Conservation (phyloP, 139 green algal species). For the Chlorella sp. region DNA sequence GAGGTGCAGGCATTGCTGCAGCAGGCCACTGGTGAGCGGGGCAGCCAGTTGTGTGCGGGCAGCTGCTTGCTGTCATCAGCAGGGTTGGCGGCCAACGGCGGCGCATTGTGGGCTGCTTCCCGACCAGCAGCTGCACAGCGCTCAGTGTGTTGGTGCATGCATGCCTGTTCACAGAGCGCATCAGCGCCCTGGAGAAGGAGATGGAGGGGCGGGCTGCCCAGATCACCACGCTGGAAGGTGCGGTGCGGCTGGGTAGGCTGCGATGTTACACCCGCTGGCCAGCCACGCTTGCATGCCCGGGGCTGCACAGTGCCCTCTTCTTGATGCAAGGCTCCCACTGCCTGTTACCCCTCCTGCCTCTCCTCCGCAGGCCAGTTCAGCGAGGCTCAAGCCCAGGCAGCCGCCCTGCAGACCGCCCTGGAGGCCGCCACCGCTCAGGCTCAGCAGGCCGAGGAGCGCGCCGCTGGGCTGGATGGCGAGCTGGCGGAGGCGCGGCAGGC, state of each 20-base stretch:
- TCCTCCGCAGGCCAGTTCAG: constrained; percentile 28
- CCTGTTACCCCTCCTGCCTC: background rate
- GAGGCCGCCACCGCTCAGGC: background rate
- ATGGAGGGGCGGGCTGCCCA: constrained; percentile 37
- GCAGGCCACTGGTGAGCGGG: constrained; percentile 11
- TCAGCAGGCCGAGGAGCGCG: constrained; percentile 3
- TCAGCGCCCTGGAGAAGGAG: constrained; percentile 37
- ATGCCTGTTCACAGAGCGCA: background rate
- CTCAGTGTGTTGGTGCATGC: no score
- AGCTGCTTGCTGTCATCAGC: no score
- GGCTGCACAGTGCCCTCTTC: no score
- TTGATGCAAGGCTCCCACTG: no score
- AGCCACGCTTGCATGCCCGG: no score
- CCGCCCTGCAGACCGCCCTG: constrained; percentile 16
- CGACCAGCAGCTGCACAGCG: no score
- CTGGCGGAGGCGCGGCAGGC: background rate
- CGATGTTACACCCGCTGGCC: background rate
- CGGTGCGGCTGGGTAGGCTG: background rate
- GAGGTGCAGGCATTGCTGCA: constrained; percentile 52
- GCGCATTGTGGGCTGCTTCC: no score
- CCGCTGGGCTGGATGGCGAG: constrained; percentile 1
- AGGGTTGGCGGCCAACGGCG: no score
- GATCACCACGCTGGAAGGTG: constrained; percentile 30
- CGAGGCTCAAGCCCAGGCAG: background rate
- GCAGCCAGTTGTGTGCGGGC: background rate